Base-by-base conservation (phyloP, 805 yeast species). In the Kluyveromyces aestuarii region DNA sequence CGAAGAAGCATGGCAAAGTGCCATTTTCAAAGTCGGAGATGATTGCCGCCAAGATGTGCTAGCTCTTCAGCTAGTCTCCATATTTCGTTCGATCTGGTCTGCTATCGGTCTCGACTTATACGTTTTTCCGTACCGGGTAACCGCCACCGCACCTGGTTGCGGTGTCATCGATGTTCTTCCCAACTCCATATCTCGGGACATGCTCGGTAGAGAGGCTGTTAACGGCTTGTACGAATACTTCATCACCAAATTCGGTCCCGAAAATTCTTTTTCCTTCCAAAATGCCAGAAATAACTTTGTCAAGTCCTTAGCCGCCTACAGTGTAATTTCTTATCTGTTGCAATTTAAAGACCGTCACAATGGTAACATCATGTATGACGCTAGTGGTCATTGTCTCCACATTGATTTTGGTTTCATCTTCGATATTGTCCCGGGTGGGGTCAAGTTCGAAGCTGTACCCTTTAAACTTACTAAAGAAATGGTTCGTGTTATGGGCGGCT, bases 401-500 rank as follows among this genome's bases (percentile, higher is more conserved):
- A 87, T 95, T 67, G 99, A 93, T 70, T 93, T 93, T 71, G 99
- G 99, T 2, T 93, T 93, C 75, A 90, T 96, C 60, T 95, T 93
- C 64, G 99, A 93, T 70, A 93, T 93, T 66, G 97, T 87, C 35
- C 99, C 99, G 9, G 99, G 99, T 55, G 99, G 99, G 36, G 97
- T 93, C 44, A 87, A 83, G 60, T 95, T 93, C 63, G 99, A 93
- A 60, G 96, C 88, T n/a, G 96, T 96, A 1, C 98, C 99, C 11
- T 93, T 93, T 74, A 93, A 93, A 64, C 76, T 93, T 55, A 93
- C 99, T 3, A 86, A 84, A 58, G 99, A 93, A 62, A 93, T 95
- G 99, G 85, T 93, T 6, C 77, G 80, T 63, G 97, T 93, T 1
- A 80, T 93, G 83, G 99, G 99, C n/a, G 98, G 98, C 0, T 76